Percentiles rank a stretch among this genome's conserved stretches.
Evolutionary conservation across 1,284 basidiomycete species (phyloP).

Genomic region (Cryptococcus jaspeensis): DNA sequence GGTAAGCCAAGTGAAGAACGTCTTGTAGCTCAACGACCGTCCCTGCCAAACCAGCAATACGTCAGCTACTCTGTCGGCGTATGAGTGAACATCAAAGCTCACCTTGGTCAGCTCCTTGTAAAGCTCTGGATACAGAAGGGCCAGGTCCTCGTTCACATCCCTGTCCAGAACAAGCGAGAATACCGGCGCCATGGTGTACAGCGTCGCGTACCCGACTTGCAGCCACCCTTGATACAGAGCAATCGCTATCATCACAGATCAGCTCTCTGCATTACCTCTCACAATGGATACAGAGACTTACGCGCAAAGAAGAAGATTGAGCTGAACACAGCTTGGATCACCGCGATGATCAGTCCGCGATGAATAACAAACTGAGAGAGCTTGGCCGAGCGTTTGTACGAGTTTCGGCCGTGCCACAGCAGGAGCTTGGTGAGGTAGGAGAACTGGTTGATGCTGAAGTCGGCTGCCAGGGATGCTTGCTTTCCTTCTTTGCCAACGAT

Average conservation of each 20-base stretch:
- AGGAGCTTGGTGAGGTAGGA: slow-evolving; percentile 91
- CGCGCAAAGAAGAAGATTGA: slow-evolving; percentile 97
- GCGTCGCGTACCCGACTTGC: slow-evolving; percentile 95
- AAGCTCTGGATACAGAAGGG: slow-evolving; percentile 91
- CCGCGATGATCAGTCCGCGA: slow-evolving; percentile 92
- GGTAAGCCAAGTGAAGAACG: slow-evolving; percentile 97
- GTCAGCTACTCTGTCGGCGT: slow-evolving; percentile 2
- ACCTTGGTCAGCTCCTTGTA: slow-evolving; percentile 98
- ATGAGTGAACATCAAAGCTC: slow-evolving; percentile 14
- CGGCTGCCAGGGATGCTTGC: slow-evolving; percentile 95
- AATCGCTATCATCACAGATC: slow-evolving; percentile 58
- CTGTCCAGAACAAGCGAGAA: slow-evolving; percentile 94
- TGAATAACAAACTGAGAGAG: slow-evolving; percentile 99
- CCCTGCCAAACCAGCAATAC: slow-evolving; percentile 58
- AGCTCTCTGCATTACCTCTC: background rate
- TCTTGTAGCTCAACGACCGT: slow-evolving; percentile 88
- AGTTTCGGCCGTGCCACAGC: slow-evolving; percentile 85
- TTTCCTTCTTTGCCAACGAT: slow-evolving; percentile 99
- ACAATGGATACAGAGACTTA: slow-evolving; percentile 23
- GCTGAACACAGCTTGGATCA: slow-evolving; percentile 96
- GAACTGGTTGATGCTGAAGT: slow-evolving; percentile 97
- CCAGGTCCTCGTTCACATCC: slow-evolving; percentile 94
- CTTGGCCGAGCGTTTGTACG: slow-evolving; percentile 96
- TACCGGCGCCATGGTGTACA: slow-evolving; percentile 98
- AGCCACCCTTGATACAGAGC: slow-evolving; percentile 98